phyloP scores from a whole-genome alignment of 768 basidiomycete genomes.

The Tylopilus balloui region DNA sequence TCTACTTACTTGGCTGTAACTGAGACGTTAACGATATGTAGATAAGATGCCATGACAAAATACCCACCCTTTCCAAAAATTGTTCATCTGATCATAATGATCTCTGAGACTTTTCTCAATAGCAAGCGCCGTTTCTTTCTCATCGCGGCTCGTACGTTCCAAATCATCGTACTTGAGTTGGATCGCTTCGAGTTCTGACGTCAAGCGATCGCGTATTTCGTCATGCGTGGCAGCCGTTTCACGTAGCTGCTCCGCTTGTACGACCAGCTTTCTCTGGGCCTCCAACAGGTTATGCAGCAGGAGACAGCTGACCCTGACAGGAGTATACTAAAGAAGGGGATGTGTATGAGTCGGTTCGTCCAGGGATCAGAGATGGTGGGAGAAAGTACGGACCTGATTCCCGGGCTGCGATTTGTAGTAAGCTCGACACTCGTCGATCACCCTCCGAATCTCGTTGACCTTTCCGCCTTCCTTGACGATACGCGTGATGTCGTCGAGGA shows the following conservation, averaged over 20 bases:
- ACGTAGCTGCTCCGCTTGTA: slow-evolving; percentile 32
- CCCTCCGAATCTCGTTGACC: slow-evolving; percentile 43
- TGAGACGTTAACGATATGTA: slow-evolving; percentile 19
- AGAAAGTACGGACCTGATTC: slow-evolving; percentile 36
- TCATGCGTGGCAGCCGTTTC: slow-evolving; percentile 31
- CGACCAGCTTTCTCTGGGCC: slow-evolving; percentile 38
- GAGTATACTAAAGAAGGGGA: slow-evolving; percentile 40
- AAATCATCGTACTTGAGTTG: slow-evolving; percentile 41
- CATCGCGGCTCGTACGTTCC: slow-evolving; percentile 39
- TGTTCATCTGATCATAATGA: slow-evolving; percentile 45
- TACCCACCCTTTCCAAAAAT: slow-evolving; percentile 37
- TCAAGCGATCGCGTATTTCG: slow-evolving; percentile 29
- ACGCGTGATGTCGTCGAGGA: slow-evolving; percentile 50
- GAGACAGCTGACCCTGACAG: slow-evolving; percentile 46
- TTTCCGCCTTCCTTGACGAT: slow-evolving; percentile 55
- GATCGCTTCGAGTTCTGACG: slow-evolving; percentile 34
- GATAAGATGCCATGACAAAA: slow-evolving; percentile 5
- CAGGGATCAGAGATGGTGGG: slow-evolving; percentile 8
- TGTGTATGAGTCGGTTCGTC: slow-evolving; percentile 7
- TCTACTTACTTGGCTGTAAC: slow-evolving; percentile 35
- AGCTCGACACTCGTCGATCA: slow-evolving; percentile 47
- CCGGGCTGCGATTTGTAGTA: slow-evolving; percentile 46
- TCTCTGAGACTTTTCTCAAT: slow-evolving; percentile 53
- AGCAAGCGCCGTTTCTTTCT: slow-evolving; percentile 47
- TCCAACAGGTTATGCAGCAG: slow-evolving; percentile 51